Conservation (phyloP, 2,329 filamentous ascomycete genomes). For the Calonectria pteridis region DNA sequence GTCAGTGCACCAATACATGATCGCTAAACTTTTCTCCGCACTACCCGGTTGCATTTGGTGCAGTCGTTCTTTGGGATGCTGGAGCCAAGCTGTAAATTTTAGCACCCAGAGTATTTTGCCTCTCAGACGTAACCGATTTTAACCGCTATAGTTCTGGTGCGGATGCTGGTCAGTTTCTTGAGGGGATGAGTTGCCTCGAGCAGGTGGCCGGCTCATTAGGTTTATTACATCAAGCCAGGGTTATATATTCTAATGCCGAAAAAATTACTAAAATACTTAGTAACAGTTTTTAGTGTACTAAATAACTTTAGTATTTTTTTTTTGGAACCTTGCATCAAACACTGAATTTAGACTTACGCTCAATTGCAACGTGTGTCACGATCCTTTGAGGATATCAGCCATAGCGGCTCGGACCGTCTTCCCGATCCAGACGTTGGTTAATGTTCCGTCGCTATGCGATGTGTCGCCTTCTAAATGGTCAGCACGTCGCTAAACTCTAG, state of each 20-base stretch:
- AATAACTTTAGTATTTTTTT: neutral
- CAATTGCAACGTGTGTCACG: slow-evolving; percentile 23
- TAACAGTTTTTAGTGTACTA: neutral
- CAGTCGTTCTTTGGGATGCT: too few relatives aligned
- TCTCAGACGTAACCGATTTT: neutral
- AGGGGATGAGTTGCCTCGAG: too few relatives aligned
- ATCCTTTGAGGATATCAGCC: slow-evolving; percentile 36
- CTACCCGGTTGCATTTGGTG: neutral
- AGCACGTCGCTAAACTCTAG: neutral
- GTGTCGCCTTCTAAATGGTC: neutral
- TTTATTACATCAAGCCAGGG: slow-evolving; percentile 11
- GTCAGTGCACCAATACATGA: neutral
- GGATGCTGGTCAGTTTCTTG: too few relatives aligned
- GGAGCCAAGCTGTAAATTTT: too few relatives aligned
- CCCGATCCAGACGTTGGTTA: slow-evolving; percentile 49
- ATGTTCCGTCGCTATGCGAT: slow-evolving; percentile 21
- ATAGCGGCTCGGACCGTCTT: slow-evolving; percentile 48
- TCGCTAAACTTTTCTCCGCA: neutral
- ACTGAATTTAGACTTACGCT: neutral
- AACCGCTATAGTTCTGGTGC: neutral
- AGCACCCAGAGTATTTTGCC: neutral
- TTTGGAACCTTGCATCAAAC: neutral
- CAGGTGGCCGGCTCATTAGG: neutral
- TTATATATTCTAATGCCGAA: too few relatives aligned
- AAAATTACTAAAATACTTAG: too few relatives aligned